These are phyloP conservation scores for Alternaria solani DNA, from an alignment of 2,329 filamentous ascomycete species.

Conservation along the genomic window DNA sequence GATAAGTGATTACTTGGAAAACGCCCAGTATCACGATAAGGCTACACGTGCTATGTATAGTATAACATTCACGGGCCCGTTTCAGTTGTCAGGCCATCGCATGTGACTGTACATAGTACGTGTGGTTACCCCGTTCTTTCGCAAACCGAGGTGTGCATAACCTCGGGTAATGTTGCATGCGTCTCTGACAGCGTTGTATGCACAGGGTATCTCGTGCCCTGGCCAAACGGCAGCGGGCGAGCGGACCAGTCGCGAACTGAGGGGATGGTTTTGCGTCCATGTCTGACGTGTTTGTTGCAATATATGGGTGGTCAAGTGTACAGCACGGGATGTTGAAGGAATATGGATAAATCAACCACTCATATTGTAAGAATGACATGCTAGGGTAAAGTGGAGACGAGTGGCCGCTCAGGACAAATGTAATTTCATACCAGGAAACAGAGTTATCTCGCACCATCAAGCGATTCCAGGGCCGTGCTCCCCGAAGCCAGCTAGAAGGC, in stretches of 20 bases:
- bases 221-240: conserved; percentile 6
- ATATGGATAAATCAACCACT: conserved; percentile 27
- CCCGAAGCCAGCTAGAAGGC: conserved; percentile 1
- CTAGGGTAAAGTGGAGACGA: not conserved
- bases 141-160: not conserved
- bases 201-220: not conserved
- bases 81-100: not conserved
- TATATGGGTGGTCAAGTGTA: conserved; percentile 26
- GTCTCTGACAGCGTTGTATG: not conserved
- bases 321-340: conserved; percentile 5
- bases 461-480: not conserved
- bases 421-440: conserved; percentile 1
- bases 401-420: not conserved
- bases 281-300: conserved; percentile 25
- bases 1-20: not conserved
- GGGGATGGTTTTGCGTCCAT: not conserved
- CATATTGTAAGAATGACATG: conserved; percentile 1
- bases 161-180: conserved; percentile 7
- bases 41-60: not conserved
- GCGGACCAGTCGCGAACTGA: conserved; percentile 3
- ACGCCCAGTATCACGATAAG: not conserved
- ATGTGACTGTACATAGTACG: conserved; percentile 2
- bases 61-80: not conserved
- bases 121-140: conserved; percentile 5
- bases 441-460: not conserved